These are phyloP conservation scores for Kodamaea fungicola DNA, from an alignment of 1,139 yeast species.

Conservation along the genomic window DNA sequence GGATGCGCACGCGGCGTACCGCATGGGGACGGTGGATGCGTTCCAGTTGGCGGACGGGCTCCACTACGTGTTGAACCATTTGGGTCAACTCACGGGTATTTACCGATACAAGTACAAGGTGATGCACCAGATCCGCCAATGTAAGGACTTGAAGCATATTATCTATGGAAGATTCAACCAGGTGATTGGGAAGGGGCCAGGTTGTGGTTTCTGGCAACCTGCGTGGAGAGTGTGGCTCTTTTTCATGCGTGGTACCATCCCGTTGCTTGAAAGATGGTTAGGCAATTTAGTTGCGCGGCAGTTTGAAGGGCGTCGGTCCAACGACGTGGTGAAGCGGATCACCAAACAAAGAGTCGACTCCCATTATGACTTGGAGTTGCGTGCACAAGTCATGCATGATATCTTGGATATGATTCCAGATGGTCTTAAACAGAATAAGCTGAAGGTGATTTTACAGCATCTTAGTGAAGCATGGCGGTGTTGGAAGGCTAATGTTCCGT, in stretches of 20 bases:
- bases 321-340: conserved; percentile 88
- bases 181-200: conserved; percentile 94
- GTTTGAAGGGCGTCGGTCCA: conserved; percentile 91
- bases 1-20: conserved; percentile 88
- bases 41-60: conserved; percentile 94
- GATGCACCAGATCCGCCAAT: conserved; percentile 96
- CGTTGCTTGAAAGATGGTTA: conserved; percentile 90
- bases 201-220: conserved; percentile 99
- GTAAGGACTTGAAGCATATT: conserved; percentile 91
- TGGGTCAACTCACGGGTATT: conserved; percentile 95
- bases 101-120: conserved; percentile 95
- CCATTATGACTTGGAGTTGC: conserved; percentile 85
- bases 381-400: conserved; percentile 95
- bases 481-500: conserved; percentile 98
- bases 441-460: conserved; percentile 87
- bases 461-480: conserved; percentile 98
- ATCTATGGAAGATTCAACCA: conserved; percentile 79
- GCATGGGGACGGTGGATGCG: conserved; percentile 89
- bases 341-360: conserved; percentile 96
- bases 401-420: conserved; percentile 97
- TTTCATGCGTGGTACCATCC: conserved; percentile 90
- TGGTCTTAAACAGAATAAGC: conserved; percentile 82
- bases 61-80: conserved; percentile 82
- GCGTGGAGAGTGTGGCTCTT: conserved; percentile 97
- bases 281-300: conserved; percentile 90